phyloP scores from a whole-genome alignment of 805 yeast species.

The Alloascoidea hylecoeti region DNA sequence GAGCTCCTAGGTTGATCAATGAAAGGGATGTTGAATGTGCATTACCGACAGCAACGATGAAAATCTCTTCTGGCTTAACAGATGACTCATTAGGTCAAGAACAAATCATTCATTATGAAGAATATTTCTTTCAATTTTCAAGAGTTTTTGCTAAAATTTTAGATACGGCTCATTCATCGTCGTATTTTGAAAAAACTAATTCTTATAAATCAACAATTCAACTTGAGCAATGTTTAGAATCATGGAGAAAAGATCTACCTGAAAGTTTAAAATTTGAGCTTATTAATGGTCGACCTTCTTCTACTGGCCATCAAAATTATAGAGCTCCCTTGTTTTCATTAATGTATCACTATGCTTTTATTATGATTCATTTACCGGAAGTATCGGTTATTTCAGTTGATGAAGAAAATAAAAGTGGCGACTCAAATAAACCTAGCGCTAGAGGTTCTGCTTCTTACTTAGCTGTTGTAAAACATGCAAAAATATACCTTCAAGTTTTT shows the following conservation, averaged over 20 bases:
- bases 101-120: too few species aligned
- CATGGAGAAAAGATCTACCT: constrained; percentile 69
- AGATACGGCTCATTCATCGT: constrained; percentile 27
- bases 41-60: constrained; percentile 31
- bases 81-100: neutral
- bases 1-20: constrained; percentile 69
- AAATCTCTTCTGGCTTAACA: neutral
- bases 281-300: constrained; percentile 14
- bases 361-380: constrained; percentile 48
- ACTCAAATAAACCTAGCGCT: constrained; percentile 2
- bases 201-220: constrained; percentile 12
- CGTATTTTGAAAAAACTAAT: constrained; percentile 7
- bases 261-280: constrained; percentile 43
- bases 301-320: constrained; percentile 14
- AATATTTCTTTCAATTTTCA: constrained; percentile 26
- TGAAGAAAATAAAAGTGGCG: constrained; percentile 5
- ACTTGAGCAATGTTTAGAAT: constrained; percentile 58
- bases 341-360: constrained; percentile 46
- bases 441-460: constrained; percentile 14
- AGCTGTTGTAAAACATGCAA: constrained; percentile 18
- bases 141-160: constrained; percentile 62
- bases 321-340: constrained; percentile 30
- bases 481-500: constrained; percentile 13
- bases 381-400: constrained; percentile 13
- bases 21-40: constrained; percentile 84